phyloP scores from a whole-genome alignment of 805 yeast species.

The Saccharomycopsis sp. region DNA sequence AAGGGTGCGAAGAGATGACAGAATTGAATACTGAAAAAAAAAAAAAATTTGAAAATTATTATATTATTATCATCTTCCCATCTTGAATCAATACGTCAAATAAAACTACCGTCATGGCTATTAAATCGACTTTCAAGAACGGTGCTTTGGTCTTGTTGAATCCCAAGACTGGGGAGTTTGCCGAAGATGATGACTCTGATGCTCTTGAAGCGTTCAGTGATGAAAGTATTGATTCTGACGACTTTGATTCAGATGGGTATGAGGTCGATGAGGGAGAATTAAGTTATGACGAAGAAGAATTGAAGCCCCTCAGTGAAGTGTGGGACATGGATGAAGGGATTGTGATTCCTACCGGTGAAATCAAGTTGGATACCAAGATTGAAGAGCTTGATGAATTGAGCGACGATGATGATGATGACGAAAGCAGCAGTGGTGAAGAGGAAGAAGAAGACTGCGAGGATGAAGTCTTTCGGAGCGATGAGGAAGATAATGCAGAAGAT shows the following conservation, averaged over 20 bases:
- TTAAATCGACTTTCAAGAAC: constrained; percentile 15
- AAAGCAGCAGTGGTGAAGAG: constrained; percentile 20
- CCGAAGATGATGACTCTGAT: constrained; percentile 11
- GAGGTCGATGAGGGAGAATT: constrained; percentile 16
- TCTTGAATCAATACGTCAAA: no score
- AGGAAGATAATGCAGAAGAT: constrained; percentile 25
- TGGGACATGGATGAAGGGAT: constrained; percentile 62
- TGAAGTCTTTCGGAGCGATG: constrained; percentile 24
- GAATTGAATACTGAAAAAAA: neutral
- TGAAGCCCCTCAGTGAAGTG: constrained; percentile 73
- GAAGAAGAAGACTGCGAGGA: constrained; percentile 23
- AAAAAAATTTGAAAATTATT: no score
- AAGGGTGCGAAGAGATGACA: neutral
- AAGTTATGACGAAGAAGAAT: constrained; percentile 53
- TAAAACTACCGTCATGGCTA: constrained; percentile 12
- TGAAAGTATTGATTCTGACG: constrained; percentile 20
- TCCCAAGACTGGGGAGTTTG: constrained; percentile 17
- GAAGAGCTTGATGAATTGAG: constrained; percentile 19
- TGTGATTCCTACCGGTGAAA: constrained; percentile 17
- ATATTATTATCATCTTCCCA: no score
- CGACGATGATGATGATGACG: constrained; percentile 8
- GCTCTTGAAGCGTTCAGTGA: constrained; percentile 18
- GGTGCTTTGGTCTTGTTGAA: constrained; percentile 19
- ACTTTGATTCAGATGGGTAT: constrained; percentile 19
- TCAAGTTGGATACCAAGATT: constrained; percentile 19